Evolutionary conservation across 768 basidiomycete genomes (phyloP), one percentile per base, ranked within the genome.

Genomic region (Leccinellum albellum): DNA sequence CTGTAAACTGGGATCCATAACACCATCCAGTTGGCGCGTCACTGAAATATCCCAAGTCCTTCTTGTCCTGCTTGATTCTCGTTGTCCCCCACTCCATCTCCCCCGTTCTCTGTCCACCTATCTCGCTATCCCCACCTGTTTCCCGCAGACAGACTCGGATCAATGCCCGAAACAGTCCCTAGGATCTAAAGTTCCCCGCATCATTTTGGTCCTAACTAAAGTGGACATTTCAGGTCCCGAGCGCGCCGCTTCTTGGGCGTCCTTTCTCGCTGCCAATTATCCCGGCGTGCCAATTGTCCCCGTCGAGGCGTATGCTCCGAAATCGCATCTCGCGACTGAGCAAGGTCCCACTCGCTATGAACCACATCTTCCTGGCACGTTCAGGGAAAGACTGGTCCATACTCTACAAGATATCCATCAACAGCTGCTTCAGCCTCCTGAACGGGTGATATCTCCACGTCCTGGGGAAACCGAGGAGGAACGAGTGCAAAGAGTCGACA

Each of bases 11-110:
- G 53, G 31, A 55, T 50, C 21, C 33, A 24, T 20, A 24, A 54
- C 48, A 42, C 32, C 40, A 31, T 33, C 40, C 64, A 92, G 89
- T 63, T 98, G 96, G 96, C 84, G 96, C 35, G 95, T 97, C 21
- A 85, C 88, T 6, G 96, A 98, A 73, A 88, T 90, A 24, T 91
- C 91, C 0, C 84, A 94, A 64, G 91, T 98, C 61, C 77, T 98
- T 20, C 83, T 97, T 50, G 79, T 96, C 50, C 82, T 98, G 44
- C 79, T 96, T 32, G 95, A 97, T 71, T 88, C 90, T 15, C 87
- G 96, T 40, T 94, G 91, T 67, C 94, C 96, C 0, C 81, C 86
- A 0, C 73, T 97, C 3, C 95, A 97, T 71, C 88, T 86, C 64
- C 94, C 94, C 1, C 81, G 87, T 1, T 91, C 93, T 0, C 82